phyloP scores from a whole-genome alignment of 2,329 filamentous ascomycete genomes.

The Diaporthe australafricana region DNA sequence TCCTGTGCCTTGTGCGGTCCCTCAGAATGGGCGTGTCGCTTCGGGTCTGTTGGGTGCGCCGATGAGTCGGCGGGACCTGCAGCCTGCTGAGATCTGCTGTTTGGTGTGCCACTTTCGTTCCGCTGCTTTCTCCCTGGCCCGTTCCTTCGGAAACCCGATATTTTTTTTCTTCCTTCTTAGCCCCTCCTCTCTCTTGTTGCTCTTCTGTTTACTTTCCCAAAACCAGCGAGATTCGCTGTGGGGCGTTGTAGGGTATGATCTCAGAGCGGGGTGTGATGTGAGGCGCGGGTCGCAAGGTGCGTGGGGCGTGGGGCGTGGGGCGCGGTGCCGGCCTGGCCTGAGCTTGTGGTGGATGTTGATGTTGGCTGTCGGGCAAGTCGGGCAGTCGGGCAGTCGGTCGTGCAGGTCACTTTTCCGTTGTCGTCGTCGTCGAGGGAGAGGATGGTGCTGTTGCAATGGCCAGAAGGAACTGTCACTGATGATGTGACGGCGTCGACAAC shows the following conservation, averaged over 20 bases:
- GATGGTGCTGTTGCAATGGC: not conserved
- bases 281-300: slow-evolving; percentile 20
- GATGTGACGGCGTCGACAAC: not conserved
- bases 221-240: slow-evolving; percentile 20
- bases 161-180: not conserved
- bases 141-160: not conserved
- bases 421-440: not conserved
- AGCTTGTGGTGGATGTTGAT: not conserved
- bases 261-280: slow-evolving; percentile 35
- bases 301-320: slow-evolving; percentile 27
- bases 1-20: not conserved
- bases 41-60: slow-evolving; percentile 15
- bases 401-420: not conserved
- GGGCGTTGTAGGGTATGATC: slow-evolving; percentile 31
- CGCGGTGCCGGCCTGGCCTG: slow-evolving; percentile 18
- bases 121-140: not conserved
- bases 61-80: slow-evolving; percentile 10
- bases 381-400: not conserved
- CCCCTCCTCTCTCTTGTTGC: not conserved
- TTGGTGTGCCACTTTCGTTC: not conserved
- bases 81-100: not conserved
- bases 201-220: not conserved
- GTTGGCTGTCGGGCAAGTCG: not conserved
- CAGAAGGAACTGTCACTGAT: not conserved
- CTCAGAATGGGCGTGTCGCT: slow-evolving; percentile 17